Evolutionary conservation across 208 protist genomes (phyloP).

Genomic region (Trypanosoma grayi): DNA sequence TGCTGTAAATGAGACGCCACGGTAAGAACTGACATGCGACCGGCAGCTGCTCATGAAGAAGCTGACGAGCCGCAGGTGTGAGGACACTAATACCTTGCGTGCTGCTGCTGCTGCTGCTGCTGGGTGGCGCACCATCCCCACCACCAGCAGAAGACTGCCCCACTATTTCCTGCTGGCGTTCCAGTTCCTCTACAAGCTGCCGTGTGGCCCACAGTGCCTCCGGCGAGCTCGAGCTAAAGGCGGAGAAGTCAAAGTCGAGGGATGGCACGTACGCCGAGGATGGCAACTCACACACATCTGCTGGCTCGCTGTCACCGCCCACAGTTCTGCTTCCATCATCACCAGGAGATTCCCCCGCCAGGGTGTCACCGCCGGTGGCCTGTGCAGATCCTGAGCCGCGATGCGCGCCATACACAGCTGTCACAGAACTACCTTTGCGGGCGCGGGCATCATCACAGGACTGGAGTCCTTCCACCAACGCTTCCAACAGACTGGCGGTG

Average conservation of each 20-base stretch:
- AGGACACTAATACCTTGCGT: constrained; percentile 37
- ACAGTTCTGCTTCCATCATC: background rate
- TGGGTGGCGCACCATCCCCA: background rate
- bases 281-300: background rate
- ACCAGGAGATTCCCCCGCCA: no score
- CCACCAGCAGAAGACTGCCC: background rate
- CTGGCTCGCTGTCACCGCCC: constrained; percentile 22
- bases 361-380: no score
- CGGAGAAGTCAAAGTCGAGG: constrained; percentile 60
- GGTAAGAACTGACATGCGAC: constrained; percentile 53
- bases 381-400: no score
- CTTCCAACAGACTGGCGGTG: background rate
- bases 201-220: constrained; percentile 45
- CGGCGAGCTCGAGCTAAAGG: constrained; percentile 58
- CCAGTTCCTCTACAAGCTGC: constrained; percentile 24
- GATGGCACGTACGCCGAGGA: constrained; percentile 39
- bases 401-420: no score
- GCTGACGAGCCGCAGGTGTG: constrained; percentile 32
- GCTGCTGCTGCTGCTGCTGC: no score
- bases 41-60: constrained; percentile 62
- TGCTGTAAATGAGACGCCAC: constrained; percentile 79
- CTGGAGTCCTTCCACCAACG: background rate
- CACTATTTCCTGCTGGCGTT: constrained; percentile 12
- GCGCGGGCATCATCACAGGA: no score
- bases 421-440: no score